phyloP scores from a whole-genome alignment of 1,139 yeast genomes.

The Nadsonia commutata region DNA sequence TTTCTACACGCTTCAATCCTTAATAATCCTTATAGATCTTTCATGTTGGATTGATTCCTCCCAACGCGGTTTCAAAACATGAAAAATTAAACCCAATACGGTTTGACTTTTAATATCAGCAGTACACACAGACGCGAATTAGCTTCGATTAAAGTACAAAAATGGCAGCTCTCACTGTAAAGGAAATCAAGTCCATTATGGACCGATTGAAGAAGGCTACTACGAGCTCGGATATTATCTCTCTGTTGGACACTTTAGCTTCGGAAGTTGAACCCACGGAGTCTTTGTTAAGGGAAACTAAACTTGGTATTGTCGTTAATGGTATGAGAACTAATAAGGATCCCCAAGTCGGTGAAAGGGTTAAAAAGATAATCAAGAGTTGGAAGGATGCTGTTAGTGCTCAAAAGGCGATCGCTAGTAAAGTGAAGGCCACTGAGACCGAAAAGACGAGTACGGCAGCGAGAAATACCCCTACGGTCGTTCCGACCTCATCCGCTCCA shows the following conservation, averaged over 20 bases:
- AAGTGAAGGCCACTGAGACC: slow-evolving; percentile 8
- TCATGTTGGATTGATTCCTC: no score
- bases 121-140: no score
- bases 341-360: slow-evolving; percentile 50
- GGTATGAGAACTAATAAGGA: slow-evolving; percentile 62
- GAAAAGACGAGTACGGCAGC: slow-evolving; percentile 17
- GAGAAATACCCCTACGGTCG: slow-evolving; percentile 8
- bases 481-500: slow-evolving; percentile 10
- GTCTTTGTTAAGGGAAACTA: slow-evolving; percentile 74
- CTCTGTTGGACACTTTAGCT: slow-evolving; percentile 51
- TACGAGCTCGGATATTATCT: slow-evolving; percentile 51
- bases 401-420: slow-evolving; percentile 35
- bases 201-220: slow-evolving; percentile 59
- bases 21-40: no score
- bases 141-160: no score
- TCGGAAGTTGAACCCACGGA: slow-evolving; percentile 76
- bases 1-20: no score
- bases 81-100: no score
- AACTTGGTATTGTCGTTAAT: slow-evolving; percentile 94
- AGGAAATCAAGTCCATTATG: slow-evolving; percentile 59
- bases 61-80: no score
- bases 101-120: no score
- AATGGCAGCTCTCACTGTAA: slow-evolving; percentile 22
- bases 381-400: slow-evolving; percentile 88
- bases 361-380: slow-evolving; percentile 63